Percentiles rank a stretch among this genome's conserved stretches.
These are phyloP conservation scores for Yarrowia deformans DNA, from an alignment of 805 yeast genomes.

Conservation along the genomic window DNA sequence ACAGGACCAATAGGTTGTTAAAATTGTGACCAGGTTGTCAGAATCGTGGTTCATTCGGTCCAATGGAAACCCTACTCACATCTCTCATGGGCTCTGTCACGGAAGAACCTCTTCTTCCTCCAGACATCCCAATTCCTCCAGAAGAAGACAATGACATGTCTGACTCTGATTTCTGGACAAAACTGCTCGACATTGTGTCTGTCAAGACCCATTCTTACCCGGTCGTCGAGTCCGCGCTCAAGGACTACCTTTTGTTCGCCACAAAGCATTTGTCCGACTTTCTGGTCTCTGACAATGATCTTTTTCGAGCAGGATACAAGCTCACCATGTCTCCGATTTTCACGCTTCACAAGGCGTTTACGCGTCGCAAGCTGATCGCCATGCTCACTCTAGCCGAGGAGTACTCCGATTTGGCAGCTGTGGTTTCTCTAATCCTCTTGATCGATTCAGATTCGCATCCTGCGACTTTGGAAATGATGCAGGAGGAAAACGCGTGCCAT, in stretches of 20 bases:
- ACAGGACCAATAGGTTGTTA: too few species aligned
- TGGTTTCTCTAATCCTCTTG: conserved; percentile 56
- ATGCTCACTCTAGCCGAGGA: conserved; percentile 49
- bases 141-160: conserved; percentile 25
- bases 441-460: conserved; percentile 56
- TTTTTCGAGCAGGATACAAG: conserved; percentile 52
- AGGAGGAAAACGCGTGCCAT: conserved; percentile 59
- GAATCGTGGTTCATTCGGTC: too few species aligned
- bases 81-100: conserved; percentile 10
- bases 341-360: conserved; percentile 59
- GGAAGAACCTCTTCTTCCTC: conserved; percentile 17
- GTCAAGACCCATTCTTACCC: conserved; percentile 16
- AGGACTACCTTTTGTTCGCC: conserved; percentile 22
- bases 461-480: conserved; percentile 55
- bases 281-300: conserved; percentile 9
- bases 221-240: conserved; percentile 15
- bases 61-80: conserved; percentile 20
- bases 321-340: conserved; percentile 58
- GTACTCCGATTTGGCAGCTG: conserved; percentile 49
- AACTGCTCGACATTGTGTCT: conserved; percentile 12
- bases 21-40: too few species aligned
- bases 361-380: conserved; percentile 51
- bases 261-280: conserved; percentile 16
- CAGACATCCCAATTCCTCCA: conserved; percentile 1
- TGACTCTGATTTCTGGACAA: conserved; percentile 16